Percentiles rank a stretch among this genome's conserved stretches.
Conservation (phyloP, 257 asterid genomes). For the Nicotiana undulata region DNA sequence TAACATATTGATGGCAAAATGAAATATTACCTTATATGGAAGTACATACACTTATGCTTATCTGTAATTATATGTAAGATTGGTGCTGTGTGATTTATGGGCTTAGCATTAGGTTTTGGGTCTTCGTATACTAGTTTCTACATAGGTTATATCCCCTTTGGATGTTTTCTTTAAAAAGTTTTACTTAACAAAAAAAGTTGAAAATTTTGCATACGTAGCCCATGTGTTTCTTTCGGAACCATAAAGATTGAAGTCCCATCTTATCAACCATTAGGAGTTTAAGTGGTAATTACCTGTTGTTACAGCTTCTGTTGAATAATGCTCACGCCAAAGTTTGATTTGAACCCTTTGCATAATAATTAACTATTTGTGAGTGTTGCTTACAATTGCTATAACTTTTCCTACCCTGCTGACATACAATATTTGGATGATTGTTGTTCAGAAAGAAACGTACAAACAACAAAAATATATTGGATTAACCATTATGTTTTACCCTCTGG, state of each 20-base stretch:
- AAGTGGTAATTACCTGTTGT: neutral
- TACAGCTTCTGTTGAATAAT: neutral
- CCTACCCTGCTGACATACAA: neutral
- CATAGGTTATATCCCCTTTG: neutral
- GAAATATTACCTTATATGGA: neutral
- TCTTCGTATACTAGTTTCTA: neutral
- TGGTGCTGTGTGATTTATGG: neutral
- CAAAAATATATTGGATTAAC: neutral
- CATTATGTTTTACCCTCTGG: constrained; percentile 6
- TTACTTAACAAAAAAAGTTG: neutral
- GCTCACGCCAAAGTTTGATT: neutral
- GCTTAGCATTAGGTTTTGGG: neutral
- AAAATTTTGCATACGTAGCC: neutral
- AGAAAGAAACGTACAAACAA: neutral
- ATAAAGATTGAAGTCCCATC: neutral
- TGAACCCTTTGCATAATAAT: neutral
- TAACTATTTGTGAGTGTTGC: neutral
- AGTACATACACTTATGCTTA: neutral
- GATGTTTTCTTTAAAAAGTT: neutral
- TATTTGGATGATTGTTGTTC: neutral
- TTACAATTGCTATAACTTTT: neutral
- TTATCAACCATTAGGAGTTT: neutral
- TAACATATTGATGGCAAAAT: neutral
- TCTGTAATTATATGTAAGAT: neutral
- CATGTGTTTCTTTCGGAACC: neutral